Conservation (phyloP, 2,329 filamentous ascomycete species). For the Arthroderma sp. region DNA sequence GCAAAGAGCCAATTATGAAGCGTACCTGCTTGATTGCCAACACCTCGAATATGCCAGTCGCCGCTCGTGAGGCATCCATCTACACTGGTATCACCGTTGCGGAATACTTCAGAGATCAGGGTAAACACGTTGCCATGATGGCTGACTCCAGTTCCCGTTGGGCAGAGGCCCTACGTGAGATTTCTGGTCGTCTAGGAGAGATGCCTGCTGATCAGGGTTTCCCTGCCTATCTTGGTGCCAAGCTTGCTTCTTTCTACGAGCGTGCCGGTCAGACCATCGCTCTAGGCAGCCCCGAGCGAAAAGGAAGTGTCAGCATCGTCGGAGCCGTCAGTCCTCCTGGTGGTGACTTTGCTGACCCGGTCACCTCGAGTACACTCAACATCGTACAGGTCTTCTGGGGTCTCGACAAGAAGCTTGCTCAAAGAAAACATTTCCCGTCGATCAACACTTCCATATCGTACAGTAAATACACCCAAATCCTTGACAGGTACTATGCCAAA, state of each 20-base stretch:
- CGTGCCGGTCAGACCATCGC: conserved; percentile 79
- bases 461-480: conserved; percentile 82
- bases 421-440: conserved; percentile 97
- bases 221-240: conserved; percentile 91
- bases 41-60: conserved; percentile 99
- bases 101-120: conserved; percentile 95
- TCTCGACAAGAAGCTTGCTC: conserved; percentile 97
- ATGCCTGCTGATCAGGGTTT: conserved; percentile 99
- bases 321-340: conserved; percentile 93
- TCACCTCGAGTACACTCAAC: conserved; percentile 82
- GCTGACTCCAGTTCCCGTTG: conserved; percentile 95
- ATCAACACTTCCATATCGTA: conserved; percentile 93
- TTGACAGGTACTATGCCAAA: conserved; percentile 92
- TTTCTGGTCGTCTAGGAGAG: conserved; percentile 95
- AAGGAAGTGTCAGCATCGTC: conserved; percentile 92
- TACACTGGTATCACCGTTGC: conserved; percentile 93
- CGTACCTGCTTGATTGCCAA: conserved; percentile 97
- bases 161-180: conserved; percentile 96
- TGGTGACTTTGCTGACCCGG: conserved; percentile 98
- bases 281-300: conserved; percentile 76
- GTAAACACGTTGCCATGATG: conserved; percentile 99
- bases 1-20: conserved; percentile 99
- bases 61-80: conserved; percentile 94
- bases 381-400: conserved; percentile 99
- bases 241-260: conserved; percentile 98